phyloP scores from a whole-genome alignment of 805 yeast genomes.

The Lachancea mirantina region DNA sequence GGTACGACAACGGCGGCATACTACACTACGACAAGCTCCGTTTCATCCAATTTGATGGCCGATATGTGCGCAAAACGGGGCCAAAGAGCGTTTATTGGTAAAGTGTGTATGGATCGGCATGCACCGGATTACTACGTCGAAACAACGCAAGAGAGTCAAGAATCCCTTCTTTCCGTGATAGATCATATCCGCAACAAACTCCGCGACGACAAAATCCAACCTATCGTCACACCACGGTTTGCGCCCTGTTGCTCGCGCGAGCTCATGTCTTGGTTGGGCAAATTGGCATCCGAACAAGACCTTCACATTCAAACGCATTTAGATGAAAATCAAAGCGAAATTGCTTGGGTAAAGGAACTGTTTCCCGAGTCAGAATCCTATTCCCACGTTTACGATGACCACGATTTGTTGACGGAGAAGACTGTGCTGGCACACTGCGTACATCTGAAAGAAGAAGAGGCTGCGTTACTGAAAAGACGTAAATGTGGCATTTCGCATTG shows the following conservation, averaged over 20 bases:
- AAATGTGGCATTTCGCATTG: constrained; percentile 82
- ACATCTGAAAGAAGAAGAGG: constrained; percentile 62
- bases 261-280: constrained; percentile 57
- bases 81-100: constrained; percentile 86
- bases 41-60: constrained; percentile 70
- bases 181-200: constrained; percentile 53
- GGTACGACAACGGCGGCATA: constrained; percentile 94
- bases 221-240: constrained; percentile 87
- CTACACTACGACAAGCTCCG: constrained; percentile 80
- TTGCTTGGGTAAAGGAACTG: constrained; percentile 59
- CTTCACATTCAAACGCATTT: constrained; percentile 85
- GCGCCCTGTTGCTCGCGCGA: constrained; percentile 78
- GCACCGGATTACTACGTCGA: constrained; percentile 68
- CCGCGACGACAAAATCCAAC: constrained; percentile 45
- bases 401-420: constrained; percentile 49
- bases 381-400: constrained; percentile 68
- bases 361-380: constrained; percentile 69
- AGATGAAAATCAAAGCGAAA: constrained; percentile 72
- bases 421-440: constrained; percentile 89
- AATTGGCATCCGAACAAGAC: constrained; percentile 39
- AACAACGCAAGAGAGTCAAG: constrained; percentile 45
- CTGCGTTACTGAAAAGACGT: constrained; percentile 44
- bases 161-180: constrained; percentile 49
- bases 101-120: constrained; percentile 88
- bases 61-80: constrained; percentile 58